These are phyloP conservation scores for Auxenochlorella pyrenoidosa DNA, from an alignment of 139 green algal species.

Conservation along the genomic window DNA sequence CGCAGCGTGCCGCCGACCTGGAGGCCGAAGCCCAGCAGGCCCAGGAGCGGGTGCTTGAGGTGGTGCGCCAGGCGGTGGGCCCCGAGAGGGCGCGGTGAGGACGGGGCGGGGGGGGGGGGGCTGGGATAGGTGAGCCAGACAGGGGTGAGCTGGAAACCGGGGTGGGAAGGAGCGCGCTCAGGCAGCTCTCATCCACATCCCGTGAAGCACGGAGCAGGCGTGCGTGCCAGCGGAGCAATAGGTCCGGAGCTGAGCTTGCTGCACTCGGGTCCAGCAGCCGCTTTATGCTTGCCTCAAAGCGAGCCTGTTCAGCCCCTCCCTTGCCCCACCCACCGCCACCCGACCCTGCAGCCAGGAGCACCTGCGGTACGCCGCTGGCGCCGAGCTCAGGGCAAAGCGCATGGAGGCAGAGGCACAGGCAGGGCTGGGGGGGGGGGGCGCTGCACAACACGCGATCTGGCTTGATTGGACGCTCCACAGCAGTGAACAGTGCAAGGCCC, in stretches of 20 bases:
- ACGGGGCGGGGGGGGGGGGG: background rate
- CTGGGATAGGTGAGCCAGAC: too few relatives aligned
- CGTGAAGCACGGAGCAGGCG: background rate
- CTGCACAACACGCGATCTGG: too few relatives aligned
- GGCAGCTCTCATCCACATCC: background rate
- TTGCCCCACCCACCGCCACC: background rate
- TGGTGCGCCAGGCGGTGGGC: conserved; percentile 21
- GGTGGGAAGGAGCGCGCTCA: background rate
- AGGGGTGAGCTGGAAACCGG: background rate
- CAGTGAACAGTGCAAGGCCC: too few relatives aligned
- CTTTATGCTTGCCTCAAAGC: too few relatives aligned
- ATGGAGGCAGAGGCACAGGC: conserved; percentile 26
- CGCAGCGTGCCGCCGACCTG: background rate
- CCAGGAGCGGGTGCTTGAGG: conserved; percentile 10
- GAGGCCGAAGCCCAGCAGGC: conserved; percentile 9
- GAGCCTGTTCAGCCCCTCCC: too few relatives aligned
- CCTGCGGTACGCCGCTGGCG: conserved; percentile 40
- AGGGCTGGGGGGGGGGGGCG: background rate
- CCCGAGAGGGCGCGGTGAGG: conserved; percentile 2
- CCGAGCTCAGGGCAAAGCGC: conserved; percentile 10
- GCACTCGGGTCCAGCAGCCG: too few relatives aligned
- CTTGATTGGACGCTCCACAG: too few relatives aligned
- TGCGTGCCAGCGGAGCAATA: too few relatives aligned
- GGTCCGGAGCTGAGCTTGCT: background rate
- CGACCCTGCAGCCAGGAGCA: conserved; percentile 34